phyloP scores from a whole-genome alignment of 2,329 filamentous ascomycete genomes.

The Calonectria hongkongensis region DNA sequence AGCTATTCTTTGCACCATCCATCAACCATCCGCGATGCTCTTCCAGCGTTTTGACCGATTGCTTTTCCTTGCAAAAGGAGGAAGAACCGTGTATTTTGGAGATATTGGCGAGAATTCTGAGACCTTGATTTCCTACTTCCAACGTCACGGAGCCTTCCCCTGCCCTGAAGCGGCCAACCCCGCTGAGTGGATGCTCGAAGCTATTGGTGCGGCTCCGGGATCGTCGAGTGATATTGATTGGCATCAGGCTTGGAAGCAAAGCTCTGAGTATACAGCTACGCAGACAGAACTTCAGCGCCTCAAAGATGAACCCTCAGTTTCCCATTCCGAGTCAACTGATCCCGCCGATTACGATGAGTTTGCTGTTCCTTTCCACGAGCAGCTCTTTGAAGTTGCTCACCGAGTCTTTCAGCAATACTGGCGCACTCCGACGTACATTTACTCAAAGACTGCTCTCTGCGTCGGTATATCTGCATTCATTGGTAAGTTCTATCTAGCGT shows the following conservation, averaged over 20 bases:
- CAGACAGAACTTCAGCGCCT: constrained; percentile 75
- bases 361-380: constrained; percentile 82
- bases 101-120: constrained; percentile 83
- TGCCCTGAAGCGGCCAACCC: constrained; percentile 84
- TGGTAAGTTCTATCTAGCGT: constrained; percentile 62
- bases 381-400: constrained; percentile 79
- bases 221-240: constrained; percentile 78
- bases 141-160: constrained; percentile 78
- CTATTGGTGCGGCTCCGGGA: constrained; percentile 78
- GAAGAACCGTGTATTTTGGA: constrained; percentile 87
- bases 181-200: constrained; percentile 85
- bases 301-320: constrained; percentile 58
- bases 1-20: constrained; percentile 95
- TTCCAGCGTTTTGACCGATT: constrained; percentile 93
- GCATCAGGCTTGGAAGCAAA: constrained; percentile 77
- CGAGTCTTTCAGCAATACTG: constrained; percentile 95
- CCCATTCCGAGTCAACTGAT: constrained; percentile 58
- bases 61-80: constrained; percentile 84
- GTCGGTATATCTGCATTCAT: constrained; percentile 83
- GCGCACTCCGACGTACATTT: constrained; percentile 92
- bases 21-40: constrained; percentile 95
- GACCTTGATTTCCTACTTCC: constrained; percentile 83
- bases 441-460: constrained; percentile 84
- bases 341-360: constrained; percentile 81
- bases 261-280: constrained; percentile 72